Percentiles rank a stretch among this genome's conserved stretches.
phyloP scores from a whole-genome alignment of 192 early-diverging fungal species.

The Oehlia diaphana region DNA sequence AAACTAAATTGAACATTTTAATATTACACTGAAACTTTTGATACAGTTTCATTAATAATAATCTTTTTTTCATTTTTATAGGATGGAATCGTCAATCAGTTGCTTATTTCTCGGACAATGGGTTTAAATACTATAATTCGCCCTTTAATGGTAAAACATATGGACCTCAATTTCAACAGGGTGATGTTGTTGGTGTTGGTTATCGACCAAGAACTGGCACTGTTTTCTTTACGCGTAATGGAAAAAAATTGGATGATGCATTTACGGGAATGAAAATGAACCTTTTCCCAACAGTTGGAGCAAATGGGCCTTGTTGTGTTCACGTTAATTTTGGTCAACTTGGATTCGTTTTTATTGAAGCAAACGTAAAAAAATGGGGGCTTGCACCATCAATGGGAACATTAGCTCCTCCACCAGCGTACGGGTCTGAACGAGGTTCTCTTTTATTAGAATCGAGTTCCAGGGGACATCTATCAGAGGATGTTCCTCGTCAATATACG shows the following conservation, averaged over 20 bases:
- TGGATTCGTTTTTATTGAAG: constrained; percentile 83
- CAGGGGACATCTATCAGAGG: constrained; percentile 23
- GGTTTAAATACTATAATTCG: constrained; percentile 66
- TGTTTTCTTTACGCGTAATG: constrained; percentile 77
- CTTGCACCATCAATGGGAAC: constrained; percentile 72
- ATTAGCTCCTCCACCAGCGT: constrained; percentile 70
- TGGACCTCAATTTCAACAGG: constrained; percentile 66
- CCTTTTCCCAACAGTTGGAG: constrained; percentile 64
- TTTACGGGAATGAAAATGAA: constrained; percentile 71
- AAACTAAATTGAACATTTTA: not conserved
- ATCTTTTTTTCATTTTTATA: constrained; percentile 17
- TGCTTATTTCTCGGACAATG: constrained; percentile 68
- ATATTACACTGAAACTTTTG: not conserved
- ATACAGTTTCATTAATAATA: not conserved
- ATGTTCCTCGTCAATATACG: constrained; percentile 22
- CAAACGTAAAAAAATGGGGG: constrained; percentile 84
- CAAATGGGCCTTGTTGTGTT: constrained; percentile 56
- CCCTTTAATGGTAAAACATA: constrained; percentile 63
- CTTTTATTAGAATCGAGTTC: constrained; percentile 56
- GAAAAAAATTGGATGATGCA: constrained; percentile 67
- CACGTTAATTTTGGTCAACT: constrained; percentile 78
- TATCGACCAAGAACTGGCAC: constrained; percentile 74
- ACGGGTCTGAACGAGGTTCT: constrained; percentile 71
- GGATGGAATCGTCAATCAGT: constrained; percentile 79
- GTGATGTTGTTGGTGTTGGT: constrained; percentile 77